Base-by-base conservation (phyloP, 169 alveolate genomes). In the Plasmodium vinckei region DNA sequence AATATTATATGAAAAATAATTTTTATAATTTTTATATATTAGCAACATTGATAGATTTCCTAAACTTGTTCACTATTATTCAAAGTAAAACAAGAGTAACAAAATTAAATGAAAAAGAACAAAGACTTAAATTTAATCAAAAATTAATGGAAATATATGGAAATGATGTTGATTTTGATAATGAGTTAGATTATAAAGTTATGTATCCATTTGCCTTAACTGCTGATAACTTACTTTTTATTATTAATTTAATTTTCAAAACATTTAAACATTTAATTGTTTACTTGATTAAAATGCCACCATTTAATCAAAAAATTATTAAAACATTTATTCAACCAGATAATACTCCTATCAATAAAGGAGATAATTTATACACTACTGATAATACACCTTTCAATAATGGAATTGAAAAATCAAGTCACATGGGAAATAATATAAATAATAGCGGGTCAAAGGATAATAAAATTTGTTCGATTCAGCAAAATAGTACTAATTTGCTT, bases 201-300 rank as follows among this genome's bases (percentile, higher is more conserved):
- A 86, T 86, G 91, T 86, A 86, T 59, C 91, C 91, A 15, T 86
- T 86, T 54, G 86, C 91, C 25, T 44, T 86, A 63, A 86, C 91
- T 0, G 73, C 91, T 57, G 87, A 86, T 25, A 86, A 86, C 49
- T 21, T 86, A 53, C 49, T 86, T 10, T 86, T 70, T 53, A 86
- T 70, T 57, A n/a, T 86, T 19, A 86, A 86, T 56, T 47, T 71
- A 46, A 57, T 86, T 70, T 70, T 86, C 15, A 86, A 86, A 86
- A 86, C 91, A 0, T 86, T 69, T 27, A 86, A 70, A 47, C 91
- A 86, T 86, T 86, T 86, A 47, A 70, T 86, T 9, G 87, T 69
- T n/a, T 86, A 86, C 46, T 19, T 86, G 25, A 59, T 86, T 59
- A 68, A 86, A 42, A 27, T 86, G 10, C 91, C 91, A 19, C 60